Base-by-base conservation (phyloP, 2,329 filamentous ascomycete species). In the Tolypocladium pustulatum region DNA sequence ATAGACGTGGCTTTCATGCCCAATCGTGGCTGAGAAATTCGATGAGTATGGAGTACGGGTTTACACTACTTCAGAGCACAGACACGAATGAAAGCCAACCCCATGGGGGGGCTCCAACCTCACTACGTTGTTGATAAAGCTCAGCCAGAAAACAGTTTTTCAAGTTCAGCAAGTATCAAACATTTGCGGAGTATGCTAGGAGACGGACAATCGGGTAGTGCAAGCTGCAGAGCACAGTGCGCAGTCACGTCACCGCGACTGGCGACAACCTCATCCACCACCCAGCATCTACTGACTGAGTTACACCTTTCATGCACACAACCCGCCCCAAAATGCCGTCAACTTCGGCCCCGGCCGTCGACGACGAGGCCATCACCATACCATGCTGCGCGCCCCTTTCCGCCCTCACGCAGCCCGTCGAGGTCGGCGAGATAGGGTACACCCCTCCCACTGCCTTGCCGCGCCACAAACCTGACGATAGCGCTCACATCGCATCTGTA, bases 371-470 rank as follows among this genome's bases (percentile, higher is more conserved):
- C 55, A 68, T 72, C 56, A 68, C 65, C 2, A 57, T 64, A 17
- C 69, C 69, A 54, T 77, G 74, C 69, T 77, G 76, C 66, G 71
- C 68, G 36, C 70, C 75, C 17, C 62, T 80, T 54, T 58, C 67
- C 4, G 66, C 69, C 13, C 65, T 81, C 54, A 67, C 66, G 12
- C 66, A 66, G 34, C 79, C 81, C 12, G 69, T 82, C 58, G 75
- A 79, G 46, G 71, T 81, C 27, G 73, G 72, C 57, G 72, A 75
- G 34, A 66, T 75, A 51, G 66, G 72, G 75, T 77, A 66, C n/a
- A n/a, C n/a, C n/a, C n/a, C n/a, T n/a, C n/a, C n/a, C n/a, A n/a
- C 20, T 34, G 32, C 32, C 32, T 34, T 5, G 9, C 32, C 32
- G 5, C 32, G 5, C 32, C 32, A n/a, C n/a, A n/a, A n/a, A n/a